Conservation (phyloP, 176 grass and related monocot genomes). For the Hyparrhenia diplandra region DNA sequence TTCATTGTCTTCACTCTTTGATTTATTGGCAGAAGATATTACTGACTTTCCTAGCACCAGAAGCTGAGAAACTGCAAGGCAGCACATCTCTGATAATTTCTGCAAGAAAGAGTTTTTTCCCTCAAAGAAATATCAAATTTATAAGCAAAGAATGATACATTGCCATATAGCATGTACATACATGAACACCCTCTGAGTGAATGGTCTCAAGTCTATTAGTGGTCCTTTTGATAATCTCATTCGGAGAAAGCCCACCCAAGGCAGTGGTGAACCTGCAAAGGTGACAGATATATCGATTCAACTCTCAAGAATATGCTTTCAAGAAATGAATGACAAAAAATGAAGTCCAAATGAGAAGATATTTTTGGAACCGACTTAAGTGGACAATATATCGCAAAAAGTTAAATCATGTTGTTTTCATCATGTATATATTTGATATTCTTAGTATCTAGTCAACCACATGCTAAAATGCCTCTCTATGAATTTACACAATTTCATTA, state of each 20-base stretch:
- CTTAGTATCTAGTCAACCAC: neutral
- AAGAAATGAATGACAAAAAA: neutral
- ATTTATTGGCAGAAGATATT: conserved; percentile 65
- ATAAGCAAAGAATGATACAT: conserved; percentile 15
- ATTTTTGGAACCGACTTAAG: neutral
- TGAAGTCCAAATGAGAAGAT: neutral
- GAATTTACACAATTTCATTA: conserved; percentile 8
- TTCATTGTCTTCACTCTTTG: conserved; percentile 56
- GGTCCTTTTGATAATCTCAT: conserved; percentile 86
- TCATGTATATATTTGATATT: neutral
- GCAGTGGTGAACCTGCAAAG: conserved; percentile 65
- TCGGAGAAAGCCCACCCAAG: conserved; percentile 75
- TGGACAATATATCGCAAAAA: conserved; percentile 5
- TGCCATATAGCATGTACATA: conserved; percentile 43
- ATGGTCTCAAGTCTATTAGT: conserved; percentile 84
- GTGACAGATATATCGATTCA: neutral
- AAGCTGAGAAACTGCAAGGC: conserved; percentile 88
- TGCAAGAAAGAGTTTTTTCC: conserved; percentile 35
- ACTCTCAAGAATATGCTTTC: neutral
- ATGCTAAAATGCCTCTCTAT: neutral
- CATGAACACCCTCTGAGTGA: conserved; percentile 96
- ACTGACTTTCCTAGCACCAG: conserved; percentile 82
- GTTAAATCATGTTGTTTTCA: neutral
- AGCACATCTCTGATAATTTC: conserved; percentile 89
- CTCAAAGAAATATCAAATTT: conserved; percentile 20